phyloP scores from a whole-genome alignment of 352 stramenopile genomes.

The Globisporangium perplexum region DNA sequence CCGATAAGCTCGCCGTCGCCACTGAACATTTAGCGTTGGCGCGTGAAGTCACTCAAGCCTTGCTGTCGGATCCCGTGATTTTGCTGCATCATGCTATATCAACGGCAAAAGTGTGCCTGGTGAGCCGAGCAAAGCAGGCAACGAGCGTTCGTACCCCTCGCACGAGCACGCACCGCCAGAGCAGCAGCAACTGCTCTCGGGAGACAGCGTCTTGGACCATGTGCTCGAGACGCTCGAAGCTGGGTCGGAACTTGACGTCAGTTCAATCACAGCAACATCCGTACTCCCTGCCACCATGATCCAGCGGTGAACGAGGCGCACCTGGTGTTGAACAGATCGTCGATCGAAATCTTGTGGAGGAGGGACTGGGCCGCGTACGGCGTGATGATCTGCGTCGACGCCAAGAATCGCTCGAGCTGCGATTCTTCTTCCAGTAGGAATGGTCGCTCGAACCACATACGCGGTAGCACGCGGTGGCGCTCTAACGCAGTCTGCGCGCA shows the following conservation, averaged over 20 bases:
- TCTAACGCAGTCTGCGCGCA: constrained; percentile 46
- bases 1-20: constrained; percentile 6
- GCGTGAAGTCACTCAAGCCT: background rate
- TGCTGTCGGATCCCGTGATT: constrained; percentile 11
- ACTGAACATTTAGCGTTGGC: background rate
- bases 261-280: background rate
- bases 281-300: background rate
- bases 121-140: background rate
- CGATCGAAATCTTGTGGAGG: constrained; percentile 55
- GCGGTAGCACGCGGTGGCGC: constrained; percentile 37
- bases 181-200: constrained; percentile 32
- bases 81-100: constrained; percentile 13
- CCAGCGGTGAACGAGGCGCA: constrained; percentile 4
- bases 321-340: constrained; percentile 46
- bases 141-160: background rate
- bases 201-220: constrained; percentile 31
- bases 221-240: constrained; percentile 28
- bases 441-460: constrained; percentile 67
- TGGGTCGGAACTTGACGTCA: background rate
- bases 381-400: constrained; percentile 58
- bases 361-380: constrained; percentile 62
- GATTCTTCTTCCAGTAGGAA: constrained; percentile 76
- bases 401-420: constrained; percentile 66
- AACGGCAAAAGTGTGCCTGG: background rate
- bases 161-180: constrained; percentile 27